Base-by-base conservation (phyloP, 1,284 basidiomycete genomes). In the Albatrellus sp. region DNA sequence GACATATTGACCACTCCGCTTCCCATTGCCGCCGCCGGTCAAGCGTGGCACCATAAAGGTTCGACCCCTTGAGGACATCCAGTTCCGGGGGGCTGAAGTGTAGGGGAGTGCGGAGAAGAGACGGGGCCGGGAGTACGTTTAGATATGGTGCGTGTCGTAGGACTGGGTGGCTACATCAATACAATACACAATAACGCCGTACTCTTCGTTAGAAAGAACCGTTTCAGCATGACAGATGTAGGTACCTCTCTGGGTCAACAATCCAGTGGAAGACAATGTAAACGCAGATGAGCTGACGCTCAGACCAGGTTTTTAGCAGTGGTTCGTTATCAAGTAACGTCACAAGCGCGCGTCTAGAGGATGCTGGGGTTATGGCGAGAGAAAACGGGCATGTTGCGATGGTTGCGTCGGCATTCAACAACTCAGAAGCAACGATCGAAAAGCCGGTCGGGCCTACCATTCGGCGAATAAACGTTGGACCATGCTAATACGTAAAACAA, bases 251-350 rank as follows among this genome's bases (percentile, higher is more conserved):
- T 20, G 52, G 53, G 10, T 55, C 55, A 35, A 70, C 50, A n/a
- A 88, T 69, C 68, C 71, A 77, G 59, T 91, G 88, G 47, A 89
- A 63, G 35, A 67, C 69, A 7, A 92, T 54, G 55, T 91, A 92
- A 0, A 72, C 65, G 47, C 74, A 75, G 29, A 88, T 77, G 53
- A 77, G 69, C 62, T 89, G 83, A 16, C 83, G 70, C 57, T 81
- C 82, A 30, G 71, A 72, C 78, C 81, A 82, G 10, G 50, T 45
- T 1, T 63, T 56, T 24, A 69, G 46, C 3, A 42, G 31, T 1
- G 20, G 49, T 45, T 44, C 43, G 11, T 55, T 50, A 16, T 57
- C 57, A 34, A 79, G 54, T 14, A 82, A 47, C 0, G 51, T 46
- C 17, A 55, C 50, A 14, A 86, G 52, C 0, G 77, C 73, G 0